Evolutionary conservation across 805 yeast genomes (phyloP), one percentile per base, ranked within the genome.

Genomic region (Ogataea pilisensis): DNA sequence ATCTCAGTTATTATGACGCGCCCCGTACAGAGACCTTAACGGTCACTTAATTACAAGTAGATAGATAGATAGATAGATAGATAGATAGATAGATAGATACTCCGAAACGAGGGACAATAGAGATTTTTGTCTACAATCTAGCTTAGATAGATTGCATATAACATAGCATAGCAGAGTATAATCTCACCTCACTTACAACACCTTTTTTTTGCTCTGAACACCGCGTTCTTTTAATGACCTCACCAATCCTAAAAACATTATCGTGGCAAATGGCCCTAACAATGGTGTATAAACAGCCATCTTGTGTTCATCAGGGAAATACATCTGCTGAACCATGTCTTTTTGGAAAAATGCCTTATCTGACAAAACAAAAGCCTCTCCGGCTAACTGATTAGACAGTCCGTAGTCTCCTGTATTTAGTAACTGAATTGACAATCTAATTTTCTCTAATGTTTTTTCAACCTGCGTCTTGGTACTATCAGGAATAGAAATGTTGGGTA

Each of bases 301-400:
- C 60, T 87, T 90, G 58, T 91, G 99, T 60, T 91, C 97, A 48
- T 85, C 91, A 0, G 99, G 98, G 69, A 90, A 88, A 61, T 85
- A 89, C 41, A 84, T 87, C 58, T 91, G 97, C 55, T 88, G 95
- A 22, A 93, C 87, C 96, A 93, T 91, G 60, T 84, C 90, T 52
- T 86, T 85, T 51, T 91, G 95, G 60, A 91, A 91, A 54, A 91
- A 91, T 0, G 98, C 97, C 34, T 69, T 69, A 49, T 80, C 74
- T 0, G 96, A 84, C 34, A 72, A 64, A 12, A 65, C 55, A 32
- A 80, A 68, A 0, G 95, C 86, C n/a, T 58, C 51, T 12, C 82
- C 72, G 1, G 79, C 69, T 13, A 39, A 34, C 6, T 50, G 32
- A 13, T 76, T 69, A 1, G 73, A 70, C 19, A 50, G 43, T 34